These are phyloP conservation scores for Meyerozyma guilliermondii DNA, from an alignment of 1,139 yeast species.

Conservation along the genomic window DNA sequence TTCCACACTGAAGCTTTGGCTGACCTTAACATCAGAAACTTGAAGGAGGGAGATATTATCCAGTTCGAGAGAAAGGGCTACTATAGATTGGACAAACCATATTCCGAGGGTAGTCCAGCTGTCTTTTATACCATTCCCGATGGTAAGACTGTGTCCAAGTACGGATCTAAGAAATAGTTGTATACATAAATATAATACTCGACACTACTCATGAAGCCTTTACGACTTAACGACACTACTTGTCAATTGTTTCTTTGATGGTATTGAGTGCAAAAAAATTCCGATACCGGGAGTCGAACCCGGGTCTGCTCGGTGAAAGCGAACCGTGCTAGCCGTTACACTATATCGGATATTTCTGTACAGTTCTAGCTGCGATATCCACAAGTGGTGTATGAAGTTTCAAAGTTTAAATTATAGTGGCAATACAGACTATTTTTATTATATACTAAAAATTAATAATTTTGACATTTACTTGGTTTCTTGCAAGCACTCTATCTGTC, in stretches of 20 bases:
- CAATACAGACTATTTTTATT: too few species aligned
- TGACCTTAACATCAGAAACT: constrained; percentile 68
- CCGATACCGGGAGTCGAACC: constrained; percentile 84
- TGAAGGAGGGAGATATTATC: constrained; percentile 82
- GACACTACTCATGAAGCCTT: too few species aligned
- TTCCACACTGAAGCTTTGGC: constrained; percentile 77
- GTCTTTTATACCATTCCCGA: constrained; percentile 94
- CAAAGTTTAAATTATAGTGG: too few species aligned
- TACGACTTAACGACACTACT: too few species aligned
- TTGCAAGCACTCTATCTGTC: neutral
- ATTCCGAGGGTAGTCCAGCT: constrained; percentile 49
- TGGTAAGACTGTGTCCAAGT: constrained; percentile 83
- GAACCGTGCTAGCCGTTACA: constrained; percentile 82
- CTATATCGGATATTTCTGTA: constrained; percentile 50
- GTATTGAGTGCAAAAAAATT: constrained; percentile 37
- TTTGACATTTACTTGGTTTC: too few species aligned
- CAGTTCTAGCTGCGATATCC: neutral
- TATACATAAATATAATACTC: neutral
- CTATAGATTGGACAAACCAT: constrained; percentile 72
- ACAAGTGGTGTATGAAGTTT: too few species aligned
- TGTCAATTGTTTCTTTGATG: too few species aligned
- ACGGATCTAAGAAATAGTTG: constrained; percentile 54
- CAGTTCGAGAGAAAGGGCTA: constrained; percentile 98
- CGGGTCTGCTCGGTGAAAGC: constrained; percentile 81
- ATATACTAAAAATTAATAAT: neutral